Conservation (phyloP, 495 filamentous ascomycete species). For the Daldinia vernicosa region DNA sequence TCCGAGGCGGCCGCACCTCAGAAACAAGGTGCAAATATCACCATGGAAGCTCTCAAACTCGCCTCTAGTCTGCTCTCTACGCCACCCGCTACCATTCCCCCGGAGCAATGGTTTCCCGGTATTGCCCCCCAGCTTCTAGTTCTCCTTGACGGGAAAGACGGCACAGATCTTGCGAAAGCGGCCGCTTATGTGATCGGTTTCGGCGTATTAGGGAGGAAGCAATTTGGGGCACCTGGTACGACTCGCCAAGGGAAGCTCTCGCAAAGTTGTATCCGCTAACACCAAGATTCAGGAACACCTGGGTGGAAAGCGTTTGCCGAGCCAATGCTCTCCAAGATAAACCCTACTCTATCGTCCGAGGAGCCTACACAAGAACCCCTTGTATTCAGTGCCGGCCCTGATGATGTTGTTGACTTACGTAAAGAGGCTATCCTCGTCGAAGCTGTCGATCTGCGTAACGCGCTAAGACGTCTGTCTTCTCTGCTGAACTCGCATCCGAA, state of each 20-base stretch:
- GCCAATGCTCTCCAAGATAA: constrained; percentile 69
- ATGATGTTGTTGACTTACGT: constrained; percentile 53
- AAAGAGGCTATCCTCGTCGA: constrained; percentile 53
- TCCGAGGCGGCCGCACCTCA: constrained; percentile 53
- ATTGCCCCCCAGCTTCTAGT: constrained; percentile 72
- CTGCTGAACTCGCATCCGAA: constrained; percentile 75
- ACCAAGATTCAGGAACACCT: constrained; percentile 56
- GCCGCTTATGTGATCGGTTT: constrained; percentile 78
- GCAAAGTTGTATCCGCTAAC: constrained; percentile 7
- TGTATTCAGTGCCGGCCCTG: constrained; percentile 35
- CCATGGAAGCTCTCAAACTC: constrained; percentile 75
- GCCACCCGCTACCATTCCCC: constrained; percentile 66
- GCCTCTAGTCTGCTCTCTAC: constrained; percentile 70
- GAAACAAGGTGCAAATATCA: constrained; percentile 69
- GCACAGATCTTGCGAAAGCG: constrained; percentile 69
- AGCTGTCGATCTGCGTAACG: constrained; percentile 53
- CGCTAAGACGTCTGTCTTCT: constrained; percentile 65
- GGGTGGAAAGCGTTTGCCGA: constrained; percentile 75
- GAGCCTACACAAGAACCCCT: constrained; percentile 16
- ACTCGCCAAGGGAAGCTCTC: not conserved
- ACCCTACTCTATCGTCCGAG: constrained; percentile 57
- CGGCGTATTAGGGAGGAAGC: constrained; percentile 72
- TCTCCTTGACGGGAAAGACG: constrained; percentile 72
- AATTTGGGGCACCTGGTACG: constrained; percentile 71
- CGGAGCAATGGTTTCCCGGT: constrained; percentile 66